Evolutionary conservation across 108 stramenopile species (phyloP), one percentile per base, ranked within the genome.

Genomic region (Poteriospumella lacustris): DNA sequence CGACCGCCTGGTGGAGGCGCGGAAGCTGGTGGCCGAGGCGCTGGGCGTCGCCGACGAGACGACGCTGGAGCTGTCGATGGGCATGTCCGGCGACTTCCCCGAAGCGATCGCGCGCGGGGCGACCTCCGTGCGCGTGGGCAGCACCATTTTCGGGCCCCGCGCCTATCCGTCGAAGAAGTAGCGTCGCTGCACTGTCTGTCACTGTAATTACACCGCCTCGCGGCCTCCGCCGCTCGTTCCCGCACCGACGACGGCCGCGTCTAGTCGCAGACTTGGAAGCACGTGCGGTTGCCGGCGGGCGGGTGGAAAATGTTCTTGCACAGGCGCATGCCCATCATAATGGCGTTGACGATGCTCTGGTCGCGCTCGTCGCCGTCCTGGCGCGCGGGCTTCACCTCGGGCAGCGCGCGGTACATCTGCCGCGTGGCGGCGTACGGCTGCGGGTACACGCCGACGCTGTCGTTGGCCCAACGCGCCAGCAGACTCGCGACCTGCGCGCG

Each of bases 81-180:
- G 98, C 78, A 99, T 99, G 98, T 92, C 91, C 36, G 93, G 90
- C 1, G 98, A 99, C 81, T 99, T 89, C 76, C 93, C 92, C 78
- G 87, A 89, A 44, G 98, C 98, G 39, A 96, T 99, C 86, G 85
- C 84, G 58, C 85, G 85, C 75, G 98, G 96, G 31, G 87, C 94
- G 24, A 94, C 93, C 43, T 92, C 87, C 79, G 92, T 99, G 1
- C 85, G 98, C 42, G 96, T 99, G 19, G 98, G 98, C 64, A 91
- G 89, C 78, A 93, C 90, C 39, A 96, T 99, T 67, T 99, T 99
- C 82, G 98, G 98, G 33, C 89, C 87, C n/a, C 69, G 96, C 60
- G 85, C 92, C 76, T 97, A 89, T n/a, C n/a, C n/a, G n/a, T n/a
- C n/a, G n/a, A n/a, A n/a, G n/a, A n/a, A n/a, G n/a, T n/a, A n/a